Evolutionary conservation across 345 rosid genomes (phyloP), one percentile per base, ranked within the genome.

Genomic region (Isatis tinctoria): DNA sequence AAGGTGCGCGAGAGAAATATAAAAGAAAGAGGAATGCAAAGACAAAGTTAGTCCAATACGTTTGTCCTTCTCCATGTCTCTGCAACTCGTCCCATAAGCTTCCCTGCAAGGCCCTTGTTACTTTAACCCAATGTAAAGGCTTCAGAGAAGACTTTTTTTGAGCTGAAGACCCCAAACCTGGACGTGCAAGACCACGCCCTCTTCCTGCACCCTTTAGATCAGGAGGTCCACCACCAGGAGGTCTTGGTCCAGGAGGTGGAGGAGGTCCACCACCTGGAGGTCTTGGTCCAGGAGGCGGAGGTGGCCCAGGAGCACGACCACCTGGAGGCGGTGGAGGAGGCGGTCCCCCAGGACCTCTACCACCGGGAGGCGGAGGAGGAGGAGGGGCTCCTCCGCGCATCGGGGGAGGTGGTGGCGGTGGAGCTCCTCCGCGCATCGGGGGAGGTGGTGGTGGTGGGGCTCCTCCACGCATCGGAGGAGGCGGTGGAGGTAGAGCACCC

Each of bases 81-180:
- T 96, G 99, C 78, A 96, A 69, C 82, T 96, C 98, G 13, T 96
- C 97, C 99, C 98, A 96, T 73, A 96, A 90, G 83, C 97, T 96
- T 85, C 99, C 99, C 81, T 92, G 97, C 63, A 96, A 69, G 70
- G 91, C 96, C 84, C 98, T 87, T 79, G 99, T 85, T 76, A 92
- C 96, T 83, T 96, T 96, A 80, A 96, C 90, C 99, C 98, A 96
- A 59, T 92, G 99, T 65, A 96, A 66, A 70, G 99, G 99, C 85
- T 96, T 96, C 76, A 96, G 82, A 32, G 96, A 85, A 78, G 98
- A 90, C 81, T 89, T 87, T 73, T 83, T 83, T 8, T 83, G 82
- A 74, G 90, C 88, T 70, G 78, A n/a, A 43, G 79, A 79, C 52
- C 71, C 81, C 36, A 72, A 68, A 59, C 78, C 78, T 43, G 85